A percentile compares a stretch with the other conserved stretches of the same genome.
Conservation (phyloP, 2,329 filamentous ascomycete genomes). For the Stylonectria norvegica region DNA sequence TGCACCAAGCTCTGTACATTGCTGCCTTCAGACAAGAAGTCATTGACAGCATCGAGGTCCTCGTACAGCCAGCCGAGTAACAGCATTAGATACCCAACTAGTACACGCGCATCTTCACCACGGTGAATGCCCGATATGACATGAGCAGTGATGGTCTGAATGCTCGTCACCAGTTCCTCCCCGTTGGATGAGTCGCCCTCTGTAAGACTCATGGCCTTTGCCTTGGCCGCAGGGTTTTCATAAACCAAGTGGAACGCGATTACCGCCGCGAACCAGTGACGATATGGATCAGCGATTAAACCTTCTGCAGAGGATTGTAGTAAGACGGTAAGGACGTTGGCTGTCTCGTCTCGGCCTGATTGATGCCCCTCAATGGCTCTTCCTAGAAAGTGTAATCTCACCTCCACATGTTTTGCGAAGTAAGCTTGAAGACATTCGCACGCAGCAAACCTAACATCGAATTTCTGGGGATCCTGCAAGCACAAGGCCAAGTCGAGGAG, state of each 20-base stretch:
- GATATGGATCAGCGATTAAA: constrained; percentile 74
- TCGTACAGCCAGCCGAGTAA: constrained; percentile 89
- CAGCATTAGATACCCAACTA: constrained; percentile 85
- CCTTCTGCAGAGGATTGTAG: constrained; percentile 62
- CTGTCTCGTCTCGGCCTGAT: constrained; percentile 73
- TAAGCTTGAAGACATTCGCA: constrained; percentile 93
- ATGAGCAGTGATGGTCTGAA: constrained; percentile 83
- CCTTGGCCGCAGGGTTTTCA: constrained; percentile 76
- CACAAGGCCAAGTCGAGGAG: constrained; percentile 79
- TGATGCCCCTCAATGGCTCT: constrained; percentile 85
- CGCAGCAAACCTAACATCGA: constrained; percentile 79
- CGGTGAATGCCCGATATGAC: constrained; percentile 76
- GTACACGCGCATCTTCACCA: constrained; percentile 72
- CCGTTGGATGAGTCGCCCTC: constrained; percentile 87
- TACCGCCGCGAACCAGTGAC: constrained; percentile 84
- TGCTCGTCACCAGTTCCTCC: constrained; percentile 91
- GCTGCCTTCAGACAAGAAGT: constrained; percentile 88
- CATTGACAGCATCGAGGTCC: constrained; percentile 84
- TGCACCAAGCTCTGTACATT: constrained; percentile 85
- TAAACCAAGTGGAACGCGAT: constrained; percentile 82
- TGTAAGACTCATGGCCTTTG: constrained; percentile 72
- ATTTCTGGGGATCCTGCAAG: constrained; percentile 60
- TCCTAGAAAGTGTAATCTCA: constrained; percentile 79
- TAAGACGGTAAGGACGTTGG: constrained; percentile 83
- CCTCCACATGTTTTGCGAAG: constrained; percentile 75